Evolutionary conservation across 192 early-diverging fungal species (phyloP), one percentile per base, ranked within the genome.

Genomic region (Umbelopsis sp.): DNA sequence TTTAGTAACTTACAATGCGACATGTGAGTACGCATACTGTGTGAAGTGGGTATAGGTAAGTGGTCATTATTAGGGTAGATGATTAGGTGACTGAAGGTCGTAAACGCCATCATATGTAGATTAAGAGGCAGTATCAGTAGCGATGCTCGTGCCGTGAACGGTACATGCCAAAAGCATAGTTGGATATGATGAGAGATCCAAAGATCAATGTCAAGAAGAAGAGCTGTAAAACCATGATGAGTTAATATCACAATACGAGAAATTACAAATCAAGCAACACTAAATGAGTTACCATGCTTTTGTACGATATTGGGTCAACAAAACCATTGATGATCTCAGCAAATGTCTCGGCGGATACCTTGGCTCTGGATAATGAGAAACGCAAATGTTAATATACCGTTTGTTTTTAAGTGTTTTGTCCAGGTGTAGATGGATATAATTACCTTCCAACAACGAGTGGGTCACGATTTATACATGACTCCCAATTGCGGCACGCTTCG

Each of bases 241-340:
- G 5, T 49, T 49, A 49, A 34, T 17, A 8, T 7, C n/a, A 34
- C 26, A 2, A 6, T 34, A 36, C 25, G 31, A 17, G 0, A 62
- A 4, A 1, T 31, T 11, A 14, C 16, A 2, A 62, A 9, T n/a
- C 29, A 16, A 71, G 24, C n/a, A 2, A 32, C 51, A 26, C 3
- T 2, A 20, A 6, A n/a, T 25, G 49, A 70, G 51, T 76, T 80
- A 85, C 87, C 91, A 96, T 91, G 0, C 93, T 91, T 67, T 96
- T 96, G 65, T 91, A 88, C n/a, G 92, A 93, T 8, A 96, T 85
- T 9, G 92, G 90, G 32, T 96, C 90, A 36, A 94, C 87, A 68
- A 96, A 91, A 38, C 91, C 86, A 69, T 94, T 95, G 52, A 93
- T 76, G 32, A 95, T 94, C 51, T 91, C 88, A 25, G 91, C 94